Percentiles rank a stretch among this genome's conserved stretches.
phyloP scores from a whole-genome alignment of 257 asterid genomes.

The Capsicum chinense region DNA sequence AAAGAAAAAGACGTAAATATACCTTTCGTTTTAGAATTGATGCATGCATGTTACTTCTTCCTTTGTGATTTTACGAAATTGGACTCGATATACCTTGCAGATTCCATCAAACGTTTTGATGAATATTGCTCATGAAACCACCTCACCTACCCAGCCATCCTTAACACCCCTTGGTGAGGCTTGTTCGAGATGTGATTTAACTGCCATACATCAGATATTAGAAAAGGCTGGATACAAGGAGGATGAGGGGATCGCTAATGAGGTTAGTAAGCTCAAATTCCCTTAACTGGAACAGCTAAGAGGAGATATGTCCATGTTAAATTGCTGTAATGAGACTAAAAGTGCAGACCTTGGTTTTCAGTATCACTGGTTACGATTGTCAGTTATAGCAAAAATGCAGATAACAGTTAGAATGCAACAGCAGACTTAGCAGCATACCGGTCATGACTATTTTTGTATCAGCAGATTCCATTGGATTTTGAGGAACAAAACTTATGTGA shows the following conservation, averaged over 20 bases:
- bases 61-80: background rate
- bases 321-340: no score
- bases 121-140: conserved; percentile 44
- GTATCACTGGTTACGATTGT: background rate
- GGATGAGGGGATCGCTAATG: conserved; percentile 49
- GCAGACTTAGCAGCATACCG: background rate
- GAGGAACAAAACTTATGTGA: background rate
- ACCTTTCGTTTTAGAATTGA: background rate
- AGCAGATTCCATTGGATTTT: background rate
- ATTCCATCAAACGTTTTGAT: conserved; percentile 51
- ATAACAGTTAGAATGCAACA: background rate
- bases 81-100: conserved; percentile 34
- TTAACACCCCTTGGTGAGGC: conserved; percentile 58
- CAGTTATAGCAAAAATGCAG: background rate
- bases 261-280: conserved; percentile 41
- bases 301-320: no score
- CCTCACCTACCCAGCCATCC: conserved; percentile 33
- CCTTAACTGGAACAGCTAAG: background rate
- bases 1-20: conserved; percentile 45
- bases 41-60: conserved; percentile 8
- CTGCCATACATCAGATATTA: conserved; percentile 51
- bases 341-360: background rate
- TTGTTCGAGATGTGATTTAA: conserved; percentile 49
- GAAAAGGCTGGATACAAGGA: conserved; percentile 57
- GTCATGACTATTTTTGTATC: background rate